phyloP scores from a whole-genome alignment of 345 rosid genomes.

The Corchorus capsularis region DNA sequence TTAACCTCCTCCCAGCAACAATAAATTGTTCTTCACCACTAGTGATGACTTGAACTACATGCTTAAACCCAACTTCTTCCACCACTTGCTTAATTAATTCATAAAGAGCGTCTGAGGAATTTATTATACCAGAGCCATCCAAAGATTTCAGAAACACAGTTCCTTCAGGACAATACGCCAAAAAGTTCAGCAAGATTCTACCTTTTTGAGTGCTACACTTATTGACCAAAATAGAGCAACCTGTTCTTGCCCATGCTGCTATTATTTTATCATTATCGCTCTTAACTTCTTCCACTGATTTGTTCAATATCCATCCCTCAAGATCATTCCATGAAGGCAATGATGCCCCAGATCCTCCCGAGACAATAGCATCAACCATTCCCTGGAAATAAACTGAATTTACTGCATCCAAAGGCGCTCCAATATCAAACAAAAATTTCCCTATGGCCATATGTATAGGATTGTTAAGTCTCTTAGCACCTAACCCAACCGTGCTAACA shows the following conservation, averaged over 20 bases:
- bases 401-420: conserved; percentile 69
- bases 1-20: conserved; percentile 61
- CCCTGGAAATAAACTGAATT: conserved; percentile 73
- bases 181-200: conserved; percentile 48
- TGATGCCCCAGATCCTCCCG: conserved; percentile 47
- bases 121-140: conserved; percentile 53
- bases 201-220: conserved; percentile 57
- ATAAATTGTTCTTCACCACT: conserved; percentile 57
- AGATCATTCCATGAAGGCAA: conserved; percentile 65
- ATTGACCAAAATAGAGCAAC: conserved; percentile 79
- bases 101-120: conserved; percentile 56
- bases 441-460: conserved; percentile 57
- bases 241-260: conserved; percentile 62
- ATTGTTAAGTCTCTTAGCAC: conserved; percentile 41
- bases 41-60: conserved; percentile 88
- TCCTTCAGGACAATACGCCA: conserved; percentile 66
- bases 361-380: conserved; percentile 63
- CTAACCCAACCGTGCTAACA: conserved; percentile 25
- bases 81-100: conserved; percentile 68
- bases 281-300: conserved; percentile 68
- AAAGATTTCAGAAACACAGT: conserved; percentile 66
- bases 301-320: conserved; percentile 72
- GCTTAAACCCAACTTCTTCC: conserved; percentile 70
- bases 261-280: conserved; percentile 44
- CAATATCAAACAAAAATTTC: conserved; percentile 69